Evolutionary conservation across 345 rosid genomes (phyloP), one percentile per base, ranked within the genome.

Genomic region (Melastoma malabathricum): DNA sequence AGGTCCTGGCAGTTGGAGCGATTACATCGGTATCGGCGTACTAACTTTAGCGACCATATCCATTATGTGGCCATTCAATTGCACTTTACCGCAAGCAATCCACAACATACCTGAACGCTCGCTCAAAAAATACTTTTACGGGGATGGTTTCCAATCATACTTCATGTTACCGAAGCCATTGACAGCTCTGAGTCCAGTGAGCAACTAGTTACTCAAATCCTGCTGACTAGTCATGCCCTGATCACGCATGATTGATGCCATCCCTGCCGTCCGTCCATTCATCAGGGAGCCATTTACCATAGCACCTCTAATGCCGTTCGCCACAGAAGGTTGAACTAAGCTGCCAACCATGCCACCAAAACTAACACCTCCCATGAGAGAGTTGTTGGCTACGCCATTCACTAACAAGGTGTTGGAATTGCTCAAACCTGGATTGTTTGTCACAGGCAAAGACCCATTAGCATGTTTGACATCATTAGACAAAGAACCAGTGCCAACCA

Each of bases 111-210:
- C 52, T 18, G 39, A 19, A 34, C 17, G n/a, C 51, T 47, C 43
- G 66, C 62, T 25, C 27, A 25, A 25, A 46, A 0, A 25, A 15
- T 43, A 49, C 39, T 23, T 22, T 76, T 68, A 79, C 2, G 86
- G 78, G 43, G 92, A 65, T 43, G 75, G 74, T 54, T 76, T 90
- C 95, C 95, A 92, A 64, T 84, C 95, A 68, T 75, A 81, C 48
- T 72, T 96, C 52, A 75, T 68, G 79, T 87, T 87, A 74, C 55
- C 79, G 60, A 68, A 80, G 71, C 88, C 79, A 41, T 77, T 82
- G 52, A 67, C 86, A 15, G 93, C 82, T 66, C 95, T 96, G 55
- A 83, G 45, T 29, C 93, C 93, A 53, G 53, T 57, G 5, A 84
- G 80, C 58, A 82, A 65, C 25, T 51, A 89, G 71, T 67, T 90